Base-by-base conservation (phyloP, 306 rosid species). In the Cyamopsis tetragonoloba region DNA sequence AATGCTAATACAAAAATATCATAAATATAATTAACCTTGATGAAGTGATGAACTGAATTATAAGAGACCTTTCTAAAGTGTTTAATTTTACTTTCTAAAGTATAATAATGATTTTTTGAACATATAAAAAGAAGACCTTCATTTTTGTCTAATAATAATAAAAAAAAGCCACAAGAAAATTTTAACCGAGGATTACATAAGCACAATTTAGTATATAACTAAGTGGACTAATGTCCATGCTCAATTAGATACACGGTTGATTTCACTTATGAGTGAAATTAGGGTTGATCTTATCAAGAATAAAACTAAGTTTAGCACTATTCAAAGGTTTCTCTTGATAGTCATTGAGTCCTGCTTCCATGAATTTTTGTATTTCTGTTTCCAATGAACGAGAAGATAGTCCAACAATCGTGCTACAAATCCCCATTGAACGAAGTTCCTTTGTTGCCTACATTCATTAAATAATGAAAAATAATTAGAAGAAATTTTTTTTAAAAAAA, bases 401-500 rank as follows among this genome's bases (percentile, higher is more conserved):
- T 7, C 97, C 97, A 11, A 84, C 91, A 28, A 91, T 87, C n/a
- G 28, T 80, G 77, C 96, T 85, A 23, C 26, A 27, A 17, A 91
- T 73, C 0, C 91, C 95, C 96, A 88, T 88, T 15, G 65, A 78
- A 0, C 97, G 86, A 68, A 91, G 91, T 17, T 27, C 53, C 63
- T 69, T 88, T 42, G 97, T 88, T 46, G 96, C 97, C 97, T 91
- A 50, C 13, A 37, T 7, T n/a, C n/a, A n/a, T n/a, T n/a, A n/a
- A n/a, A n/a, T n/a, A n/a, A n/a, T n/a, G n/a, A n/a, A n/a, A n/a
- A n/a, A n/a, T n/a, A n/a, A n/a, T n/a, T n/a, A n/a, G n/a, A n/a
- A n/a, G n/a, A n/a, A n/a, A n/a, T n/a, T n/a, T n/a, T n/a, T n/a
- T n/a, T n/a, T n/a, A n/a, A n/a, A n/a, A 56, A 17, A 47, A 49